Evolutionary conservation across 805 yeast species (phyloP).

Genomic region (Kazachstania bromeliacearum): DNA sequence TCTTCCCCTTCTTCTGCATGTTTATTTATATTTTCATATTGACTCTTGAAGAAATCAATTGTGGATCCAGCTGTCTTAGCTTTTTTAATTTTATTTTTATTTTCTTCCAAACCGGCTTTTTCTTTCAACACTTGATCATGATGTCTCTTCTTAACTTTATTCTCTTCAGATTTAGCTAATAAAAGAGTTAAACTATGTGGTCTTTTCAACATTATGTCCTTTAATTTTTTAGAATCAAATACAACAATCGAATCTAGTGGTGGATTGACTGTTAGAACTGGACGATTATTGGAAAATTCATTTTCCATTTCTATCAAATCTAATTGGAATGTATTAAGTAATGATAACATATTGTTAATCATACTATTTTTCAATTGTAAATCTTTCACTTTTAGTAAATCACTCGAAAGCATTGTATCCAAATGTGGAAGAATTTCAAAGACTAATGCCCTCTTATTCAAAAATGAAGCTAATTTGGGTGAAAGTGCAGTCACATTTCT

Average conservation of each 20-base stretch:
- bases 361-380: constrained; percentile 20
- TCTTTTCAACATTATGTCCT: constrained; percentile 20
- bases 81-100: constrained; percentile 14
- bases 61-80: constrained; percentile 6
- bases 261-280: constrained; percentile 19
- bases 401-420: constrained; percentile 24
- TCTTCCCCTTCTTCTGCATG: constrained; percentile 1
- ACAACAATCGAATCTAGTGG: constrained; percentile 23
- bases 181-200: constrained; percentile 16
- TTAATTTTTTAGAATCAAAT: constrained; percentile 15
- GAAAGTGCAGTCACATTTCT: constrained; percentile 9
- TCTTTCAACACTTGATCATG: constrained; percentile 14
- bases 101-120: constrained; percentile 14
- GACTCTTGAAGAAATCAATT: constrained; percentile 35
- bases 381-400: constrained; percentile 17
- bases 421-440: constrained; percentile 31
- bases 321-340: constrained; percentile 35
- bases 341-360: constrained; percentile 31
- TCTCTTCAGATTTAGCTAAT: constrained; percentile 25
- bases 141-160: constrained; percentile 29
- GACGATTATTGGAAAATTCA: constrained; percentile 17
- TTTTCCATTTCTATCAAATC: constrained; percentile 30
- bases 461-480: constrained; percentile 11
- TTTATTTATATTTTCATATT: constrained; percentile 27
- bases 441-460: constrained; percentile 14